Evolutionary conservation across 306 rosid species (phyloP), one percentile per base, ranked within the genome.

Genomic region (Cicer yamashitae): DNA sequence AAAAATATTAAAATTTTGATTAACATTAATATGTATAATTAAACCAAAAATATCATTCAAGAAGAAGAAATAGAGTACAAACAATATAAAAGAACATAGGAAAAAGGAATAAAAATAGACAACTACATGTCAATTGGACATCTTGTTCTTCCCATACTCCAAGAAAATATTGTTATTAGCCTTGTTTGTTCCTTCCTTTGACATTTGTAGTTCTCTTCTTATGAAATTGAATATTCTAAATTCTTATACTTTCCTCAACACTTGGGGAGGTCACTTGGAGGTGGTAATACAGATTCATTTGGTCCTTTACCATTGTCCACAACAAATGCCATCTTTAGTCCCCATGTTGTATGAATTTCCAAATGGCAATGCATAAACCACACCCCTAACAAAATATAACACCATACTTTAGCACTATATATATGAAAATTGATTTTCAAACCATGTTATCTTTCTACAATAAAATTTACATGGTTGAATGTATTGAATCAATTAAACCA

Each of bases 271-370:
- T 91, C 96, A 63, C 65, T 61, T 40, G 97, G 96, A 51, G 93
- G 97, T 44, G 97, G 97, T 37, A 88, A 69, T 70, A 92, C 8
- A 61, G 93, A 87, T 66, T 92, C 86, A 56, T 86, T 82, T 37
- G 91, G 89, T 45, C 93, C 93, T 80, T 87, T 74, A 11, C 92
- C 96, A 84, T 90, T 87, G 82, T 92, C 92, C 82, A 92, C 97
- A 62, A 92, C 76, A 71, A 92, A 92, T 77, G 96, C 96, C 97
- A 90, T 92, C 87, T 92, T 92, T 7, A 92, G 47, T 60, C 97
- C 93, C 93, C 96, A 88, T 58, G 91, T 92, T 15, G 98, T 93
- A 80, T 93, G 98, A 67, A 89, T 80, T 77, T 93, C 98, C 81
- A 79, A 75, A 71, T 83, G 84, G 25, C 87, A 79, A 40, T 91